phyloP scores from a whole-genome alignment of 1,139 yeast species.

The Yamadazyma triangularis region DNA sequence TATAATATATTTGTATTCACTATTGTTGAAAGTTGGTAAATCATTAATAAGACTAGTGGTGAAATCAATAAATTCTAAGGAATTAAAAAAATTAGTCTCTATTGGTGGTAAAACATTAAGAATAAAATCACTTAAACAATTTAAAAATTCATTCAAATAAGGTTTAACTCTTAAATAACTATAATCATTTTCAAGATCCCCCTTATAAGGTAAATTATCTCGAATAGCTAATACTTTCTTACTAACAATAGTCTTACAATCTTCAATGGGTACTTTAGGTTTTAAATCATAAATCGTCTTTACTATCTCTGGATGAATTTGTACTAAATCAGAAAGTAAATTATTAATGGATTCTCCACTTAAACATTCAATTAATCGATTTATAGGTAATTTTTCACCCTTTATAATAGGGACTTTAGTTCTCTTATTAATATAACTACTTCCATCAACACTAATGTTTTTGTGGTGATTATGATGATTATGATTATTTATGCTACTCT shows the following conservation, averaged over 20 bases:
- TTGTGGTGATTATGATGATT: not conserved
- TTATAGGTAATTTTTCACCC: conserved; percentile 54
- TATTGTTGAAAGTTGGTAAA: conserved; percentile 68
- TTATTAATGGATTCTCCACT: conserved; percentile 52
- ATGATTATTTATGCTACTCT: conserved; percentile 4
- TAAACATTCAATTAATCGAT: conserved; percentile 63
- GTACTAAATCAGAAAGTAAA: conserved; percentile 49
- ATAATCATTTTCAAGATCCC: conserved; percentile 72
- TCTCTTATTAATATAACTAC: conserved; percentile 43
- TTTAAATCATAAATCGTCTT: conserved; percentile 49
- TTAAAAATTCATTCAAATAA: conserved; percentile 66
- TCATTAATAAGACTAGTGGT: conserved; percentile 62
- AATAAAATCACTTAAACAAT: conserved; percentile 75
- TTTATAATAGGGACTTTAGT: conserved; percentile 38
- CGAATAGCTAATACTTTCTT: conserved; percentile 44
- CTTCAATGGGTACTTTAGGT: conserved; percentile 54
- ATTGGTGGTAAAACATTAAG: conserved; percentile 77
- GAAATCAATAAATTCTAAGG: conserved; percentile 64
- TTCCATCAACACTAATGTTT: no score
- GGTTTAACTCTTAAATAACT: conserved; percentile 83
- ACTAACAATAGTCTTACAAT: conserved; percentile 48
- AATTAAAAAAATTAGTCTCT: conserved; percentile 50
- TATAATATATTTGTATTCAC: conserved; percentile 70
- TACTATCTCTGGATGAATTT: conserved; percentile 59
- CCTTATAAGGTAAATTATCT: conserved; percentile 65